Evolutionary conservation across 306 rosid genomes (phyloP).

Genomic region (Cicer bijugum): DNA sequence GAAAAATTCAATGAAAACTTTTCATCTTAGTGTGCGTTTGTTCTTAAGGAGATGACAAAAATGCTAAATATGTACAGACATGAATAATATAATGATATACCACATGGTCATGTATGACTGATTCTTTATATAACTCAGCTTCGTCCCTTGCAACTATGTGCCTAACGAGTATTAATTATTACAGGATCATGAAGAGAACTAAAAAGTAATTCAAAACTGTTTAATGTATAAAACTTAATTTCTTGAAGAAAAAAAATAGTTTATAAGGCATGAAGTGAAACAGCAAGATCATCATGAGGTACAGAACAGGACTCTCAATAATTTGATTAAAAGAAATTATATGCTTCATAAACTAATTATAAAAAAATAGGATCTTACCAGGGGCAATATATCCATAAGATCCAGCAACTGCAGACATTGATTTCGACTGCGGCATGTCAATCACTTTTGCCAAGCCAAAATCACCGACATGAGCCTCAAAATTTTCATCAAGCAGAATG

Average conservation of each 20-base stretch:
- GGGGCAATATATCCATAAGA: slow-evolving; percentile 99
- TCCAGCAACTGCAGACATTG: slow-evolving; percentile 98
- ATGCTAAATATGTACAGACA: neutral
- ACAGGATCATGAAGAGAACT: no score
- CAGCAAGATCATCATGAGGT: slow-evolving; percentile 3
- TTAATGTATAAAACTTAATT: slow-evolving; percentile 12
- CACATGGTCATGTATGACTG: slow-evolving; percentile 9
- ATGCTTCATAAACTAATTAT: slow-evolving; percentile 7
- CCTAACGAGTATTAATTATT: no score
- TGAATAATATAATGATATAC: neutral
- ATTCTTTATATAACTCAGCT: neutral
- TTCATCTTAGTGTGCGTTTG: neutral
- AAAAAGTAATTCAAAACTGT: slow-evolving; percentile 20
- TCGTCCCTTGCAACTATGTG: neutral
- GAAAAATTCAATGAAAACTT: neutral
- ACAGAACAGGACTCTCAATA: neutral
- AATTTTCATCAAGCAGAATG: slow-evolving; percentile 81
- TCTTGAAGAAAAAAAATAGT: neutral
- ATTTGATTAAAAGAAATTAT: neutral
- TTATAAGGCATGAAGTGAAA: neutral
- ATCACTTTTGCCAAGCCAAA: slow-evolving; percentile 96
- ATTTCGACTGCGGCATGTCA: slow-evolving; percentile 96
- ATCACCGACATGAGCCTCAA: slow-evolving; percentile 98
- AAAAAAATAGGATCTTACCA: slow-evolving; percentile 57
- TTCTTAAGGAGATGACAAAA: no score